These are phyloP conservation scores for Chaetomiaceae sp. DNA, from an alignment of 2,329 filamentous ascomycete species.

Conservation along the genomic window DNA sequence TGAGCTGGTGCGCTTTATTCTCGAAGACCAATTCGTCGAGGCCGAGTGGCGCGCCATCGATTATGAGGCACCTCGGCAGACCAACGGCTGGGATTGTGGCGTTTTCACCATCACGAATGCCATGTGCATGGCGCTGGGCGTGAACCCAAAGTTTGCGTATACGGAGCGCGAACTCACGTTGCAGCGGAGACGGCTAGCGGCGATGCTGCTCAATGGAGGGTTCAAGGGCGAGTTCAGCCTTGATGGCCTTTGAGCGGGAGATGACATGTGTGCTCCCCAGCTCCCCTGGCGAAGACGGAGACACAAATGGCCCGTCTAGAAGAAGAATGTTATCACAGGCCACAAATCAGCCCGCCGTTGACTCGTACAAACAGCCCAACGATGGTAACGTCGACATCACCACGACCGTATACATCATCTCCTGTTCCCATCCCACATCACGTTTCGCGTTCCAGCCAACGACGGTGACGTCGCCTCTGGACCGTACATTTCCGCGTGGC, in stretches of 20 bases:
- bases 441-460: too few species aligned
- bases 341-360: too few species aligned
- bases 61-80: constrained; percentile 53
- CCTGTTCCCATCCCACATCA: too few species aligned
- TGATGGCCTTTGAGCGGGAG: constrained; percentile 31
- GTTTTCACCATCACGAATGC: constrained; percentile 72
- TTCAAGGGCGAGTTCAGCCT: constrained; percentile 58
- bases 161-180: constrained; percentile 50
- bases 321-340: too few species aligned
- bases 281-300: not conserved
- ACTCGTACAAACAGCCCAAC: not conserved
- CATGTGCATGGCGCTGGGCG: constrained; percentile 54
- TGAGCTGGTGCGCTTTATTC: constrained; percentile 54
- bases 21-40: constrained; percentile 51
- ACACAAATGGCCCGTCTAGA: too few species aligned
- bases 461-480: too few species aligned
- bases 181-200: constrained; percentile 60
- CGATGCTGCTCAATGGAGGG: constrained; percentile 62
- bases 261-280: not conserved
- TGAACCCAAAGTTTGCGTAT: constrained; percentile 50
- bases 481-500: too few species aligned
- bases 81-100: constrained; percentile 71
- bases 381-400: not conserved
- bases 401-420: too few species aligned
- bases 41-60: constrained; percentile 56